Conservation (phyloP, 331 rosid species). For the Prunus yedoensis region DNA sequence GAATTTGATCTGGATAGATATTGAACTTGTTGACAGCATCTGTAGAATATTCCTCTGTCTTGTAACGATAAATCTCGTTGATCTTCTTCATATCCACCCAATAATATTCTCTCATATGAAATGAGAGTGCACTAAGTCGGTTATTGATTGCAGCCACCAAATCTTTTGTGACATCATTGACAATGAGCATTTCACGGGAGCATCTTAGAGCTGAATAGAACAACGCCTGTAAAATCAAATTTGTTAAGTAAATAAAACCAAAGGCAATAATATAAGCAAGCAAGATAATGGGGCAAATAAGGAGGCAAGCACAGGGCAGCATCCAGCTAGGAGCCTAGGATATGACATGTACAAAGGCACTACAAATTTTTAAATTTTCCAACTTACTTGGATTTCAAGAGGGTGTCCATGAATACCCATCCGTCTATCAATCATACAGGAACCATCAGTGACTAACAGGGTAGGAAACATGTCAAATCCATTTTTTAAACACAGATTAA, state of each 20-base stretch:
- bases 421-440: conserved; percentile 98
- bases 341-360: not conserved
- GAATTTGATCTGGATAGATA: conserved; percentile 94
- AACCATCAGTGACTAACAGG: conserved; percentile 82
- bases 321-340: not conserved
- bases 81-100: conserved; percentile 81
- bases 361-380: not conserved
- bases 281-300: not conserved
- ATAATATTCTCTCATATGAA: conserved; percentile 83
- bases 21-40: conserved; percentile 89
- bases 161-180: conserved; percentile 63
- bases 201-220: conserved; percentile 80
- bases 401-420: conserved; percentile 99
- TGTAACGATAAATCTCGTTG: conserved; percentile 84
- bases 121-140: conserved; percentile 85
- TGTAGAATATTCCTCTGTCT: conserved; percentile 86
- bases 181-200: conserved; percentile 77
- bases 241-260: conserved; percentile 9
- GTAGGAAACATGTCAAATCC: conserved; percentile 97
- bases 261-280: no score
- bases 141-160: conserved; percentile 68
- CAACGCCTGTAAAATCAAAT: conserved; percentile 51
- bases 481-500: conserved; percentile 74
- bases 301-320: not conserved
- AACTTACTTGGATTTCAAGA: conserved; percentile 83